Base-by-base conservation (phyloP, 1,139 yeast genomes). In the Suhomyces coccinellae region DNA sequence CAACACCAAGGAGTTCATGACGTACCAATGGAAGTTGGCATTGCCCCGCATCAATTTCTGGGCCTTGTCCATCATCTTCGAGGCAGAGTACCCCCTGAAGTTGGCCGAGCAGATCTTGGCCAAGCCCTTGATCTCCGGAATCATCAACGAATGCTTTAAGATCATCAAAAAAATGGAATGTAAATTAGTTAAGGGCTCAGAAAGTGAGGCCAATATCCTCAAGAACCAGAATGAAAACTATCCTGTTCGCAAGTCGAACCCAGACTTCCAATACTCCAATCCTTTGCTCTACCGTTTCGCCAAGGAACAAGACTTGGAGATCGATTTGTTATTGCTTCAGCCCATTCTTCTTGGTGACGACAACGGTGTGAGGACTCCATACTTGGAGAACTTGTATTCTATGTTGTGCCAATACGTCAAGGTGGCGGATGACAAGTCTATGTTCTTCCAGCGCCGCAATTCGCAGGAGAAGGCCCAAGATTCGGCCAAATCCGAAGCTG, bases 261-360 rank as follows among this genome's bases (percentile, higher is more conserved):
- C 58, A 3, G 65, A 72, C 48, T 75, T 61, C 44, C 51, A 72
- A 8, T 69, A 75, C 42, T 68, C 83, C 12, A 84, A 85, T 28
- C 65, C 65, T 36, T 63, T 84, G 41, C 84, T 83, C 54, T 85
- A 82, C 63, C 80, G 82, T 51, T 85, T 76, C 55, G 79, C 64
- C 62, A 75, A 82, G 52, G 77, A 72, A 45, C 63, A 71, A 43
- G 78, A 77, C 42, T 62, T 87, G 47, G 82, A 84, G 50, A 71
- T 86, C 40, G 97, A 90, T 64, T 73, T 89, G 58, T 69, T 89
- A 40, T 68, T 90, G 46, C 73, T 90, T 49, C 95, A 89, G 61
- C 96, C 97, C 4, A 90, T 90, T 47, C 71, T 90, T 45, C 70
- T 89, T 48, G 96, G 95, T 14, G 97, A 89, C 65, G 96, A 89